A percentile compares a stretch with the other conserved stretches of the same genome.
Conservation (phyloP, 169 alveolate species). For the Miamiensis avidus region DNA sequence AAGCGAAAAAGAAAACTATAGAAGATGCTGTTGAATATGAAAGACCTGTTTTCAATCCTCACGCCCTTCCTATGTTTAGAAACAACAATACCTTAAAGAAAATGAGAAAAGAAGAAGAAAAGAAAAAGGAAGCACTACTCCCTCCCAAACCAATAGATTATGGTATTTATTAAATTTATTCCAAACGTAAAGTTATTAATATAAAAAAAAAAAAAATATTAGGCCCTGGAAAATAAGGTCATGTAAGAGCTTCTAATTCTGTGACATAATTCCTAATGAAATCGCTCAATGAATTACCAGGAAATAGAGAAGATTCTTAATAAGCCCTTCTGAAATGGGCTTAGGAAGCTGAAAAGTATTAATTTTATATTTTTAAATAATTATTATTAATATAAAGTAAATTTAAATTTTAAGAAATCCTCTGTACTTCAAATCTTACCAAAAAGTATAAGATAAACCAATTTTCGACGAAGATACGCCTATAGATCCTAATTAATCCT, state of each 20-base stretch:
- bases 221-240: constrained; percentile 25
- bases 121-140: neutral
- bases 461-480: constrained; percentile 12
- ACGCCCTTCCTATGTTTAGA: constrained; percentile 15
- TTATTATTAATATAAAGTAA: neutral
- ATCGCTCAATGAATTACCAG: constrained; percentile 5
- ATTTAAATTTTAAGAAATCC: neutral
- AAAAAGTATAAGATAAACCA: constrained; percentile 6
- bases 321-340: neutral
- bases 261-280: constrained; percentile 12
- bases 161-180: neutral
- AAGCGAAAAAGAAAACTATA: neutral
- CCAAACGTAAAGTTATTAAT: neutral
- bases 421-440: neutral
- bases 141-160: constrained; percentile 20
- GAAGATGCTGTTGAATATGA: constrained; percentile 20
- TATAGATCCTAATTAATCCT: neutral
- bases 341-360: constrained; percentile 22
- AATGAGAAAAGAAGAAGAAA: constrained; percentile 6
- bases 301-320: constrained; percentile 31
- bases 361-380: neutral
- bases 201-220: neutral
- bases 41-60: constrained; percentile 16
- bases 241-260: constrained; percentile 1
- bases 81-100: neutral